Evolutionary conservation across 345 rosid genomes (phyloP).

Genomic region (Sonneratia caseolaris): DNA sequence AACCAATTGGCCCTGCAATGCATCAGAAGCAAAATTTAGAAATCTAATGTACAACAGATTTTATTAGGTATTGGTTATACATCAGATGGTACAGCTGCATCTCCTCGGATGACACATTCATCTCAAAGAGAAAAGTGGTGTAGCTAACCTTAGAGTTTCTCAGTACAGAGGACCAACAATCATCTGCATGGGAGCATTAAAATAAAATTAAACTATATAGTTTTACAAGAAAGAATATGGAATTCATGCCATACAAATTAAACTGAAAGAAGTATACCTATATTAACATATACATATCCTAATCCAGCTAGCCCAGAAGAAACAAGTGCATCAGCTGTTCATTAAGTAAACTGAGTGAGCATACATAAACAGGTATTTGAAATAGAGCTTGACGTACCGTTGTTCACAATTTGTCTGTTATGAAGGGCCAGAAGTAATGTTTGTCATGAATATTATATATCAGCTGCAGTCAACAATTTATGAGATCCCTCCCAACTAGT

Average conservation of each 20-base stretch:
- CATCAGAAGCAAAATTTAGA: conserved; percentile 9
- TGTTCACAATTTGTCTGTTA: not conserved
- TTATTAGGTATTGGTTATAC: not conserved
- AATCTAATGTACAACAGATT: not conserved
- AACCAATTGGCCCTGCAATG: conserved; percentile 61
- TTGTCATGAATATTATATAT: not conserved
- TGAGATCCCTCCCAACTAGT: not conserved
- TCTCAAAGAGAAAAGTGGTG: not conserved
- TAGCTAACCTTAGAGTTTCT: conserved; percentile 54
- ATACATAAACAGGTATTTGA: not conserved
- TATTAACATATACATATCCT: conserved; percentile 76
- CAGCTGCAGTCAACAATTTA: not conserved
- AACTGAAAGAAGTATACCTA: conserved; percentile 36
- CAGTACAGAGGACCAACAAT: conserved; percentile 69
- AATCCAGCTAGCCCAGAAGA: conserved; percentile 87
- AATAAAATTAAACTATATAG: not conserved
- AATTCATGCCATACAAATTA: not conserved
- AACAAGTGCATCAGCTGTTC: conserved; percentile 79
- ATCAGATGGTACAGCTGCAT: not conserved
- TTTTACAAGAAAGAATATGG: not conserved
- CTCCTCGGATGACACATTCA: not conserved
- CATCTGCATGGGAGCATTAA: conserved; percentile 42
- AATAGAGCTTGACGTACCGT: not conserved
- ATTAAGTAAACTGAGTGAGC: conserved; percentile 12
- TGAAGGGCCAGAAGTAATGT: not conserved